A percentile compares a stretch with the other conserved stretches of the same genome.
These are phyloP conservation scores for Blastocystis sp. DNA, from an alignment of 352 stramenopile genomes.

Conservation along the genomic window DNA sequence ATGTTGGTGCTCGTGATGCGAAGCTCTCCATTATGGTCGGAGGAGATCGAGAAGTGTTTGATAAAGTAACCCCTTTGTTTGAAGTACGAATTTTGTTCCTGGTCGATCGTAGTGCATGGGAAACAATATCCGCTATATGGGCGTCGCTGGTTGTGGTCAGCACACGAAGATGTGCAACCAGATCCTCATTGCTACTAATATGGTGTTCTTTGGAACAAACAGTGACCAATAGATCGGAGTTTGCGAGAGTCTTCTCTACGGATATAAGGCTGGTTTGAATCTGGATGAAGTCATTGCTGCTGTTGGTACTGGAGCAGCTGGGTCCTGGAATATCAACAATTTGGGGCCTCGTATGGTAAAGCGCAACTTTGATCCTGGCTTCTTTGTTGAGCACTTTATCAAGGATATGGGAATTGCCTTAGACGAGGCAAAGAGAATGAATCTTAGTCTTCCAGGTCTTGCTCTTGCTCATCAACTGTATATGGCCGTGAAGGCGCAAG, in stretches of 20 bases:
- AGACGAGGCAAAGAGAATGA: conserved; percentile 78
- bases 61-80: conserved; percentile 76
- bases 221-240: conserved; percentile 72
- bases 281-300: conserved; percentile 79
- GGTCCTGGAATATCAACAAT: conserved; percentile 81
- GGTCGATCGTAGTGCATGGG: conserved; percentile 68
- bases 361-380: conserved; percentile 78
- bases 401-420: conserved; percentile 84
- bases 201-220: not conserved
- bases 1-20: conserved; percentile 76
- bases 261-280: conserved; percentile 77
- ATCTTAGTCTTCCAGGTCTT: conserved; percentile 75
- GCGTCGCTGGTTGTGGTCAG: conserved; percentile 74
- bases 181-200: conserved; percentile 66
- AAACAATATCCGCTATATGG: conserved; percentile 81
- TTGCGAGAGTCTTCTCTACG: conserved; percentile 79
- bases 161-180: conserved; percentile 86
- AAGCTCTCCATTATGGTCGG: conserved; percentile 83
- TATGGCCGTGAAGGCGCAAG: conserved; percentile 75
- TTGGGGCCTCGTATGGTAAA: conserved; percentile 79
- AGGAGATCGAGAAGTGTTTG: conserved; percentile 77
- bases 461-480: conserved; percentile 80
- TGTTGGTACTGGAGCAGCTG: conserved; percentile 76
- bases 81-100: conserved; percentile 67
- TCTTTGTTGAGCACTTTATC: conserved; percentile 82